These are phyloP conservation scores for Botrytis galanthina DNA, from an alignment of 2,329 filamentous ascomycete species.

Conservation along the genomic window DNA sequence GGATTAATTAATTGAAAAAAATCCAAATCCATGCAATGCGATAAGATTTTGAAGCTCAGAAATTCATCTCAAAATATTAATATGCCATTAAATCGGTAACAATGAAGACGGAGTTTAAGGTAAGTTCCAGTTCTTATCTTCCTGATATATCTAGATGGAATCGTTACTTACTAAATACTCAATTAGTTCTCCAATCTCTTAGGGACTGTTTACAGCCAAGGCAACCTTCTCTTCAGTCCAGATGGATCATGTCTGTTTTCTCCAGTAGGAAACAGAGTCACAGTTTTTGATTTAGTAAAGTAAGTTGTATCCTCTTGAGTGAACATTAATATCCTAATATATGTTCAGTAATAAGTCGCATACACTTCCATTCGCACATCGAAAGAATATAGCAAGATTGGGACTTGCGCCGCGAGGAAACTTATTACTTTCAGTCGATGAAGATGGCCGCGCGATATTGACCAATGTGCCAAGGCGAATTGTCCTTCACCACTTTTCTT, in stretches of 20 bases:
- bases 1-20: conserved; percentile 21
- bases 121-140: conserved; percentile 41
- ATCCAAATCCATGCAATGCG: conserved; percentile 14
- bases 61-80: conserved; percentile 18
- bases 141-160: not conserved
- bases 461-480: conserved; percentile 86
- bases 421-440: conserved; percentile 87
- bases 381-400: conserved; percentile 86
- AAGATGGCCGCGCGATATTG: conserved; percentile 89
- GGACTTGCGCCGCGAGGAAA: conserved; percentile 89
- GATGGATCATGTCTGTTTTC: conserved; percentile 96
- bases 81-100: conserved; percentile 41
- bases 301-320: conserved; percentile 40
- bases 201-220: conserved; percentile 96
- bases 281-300: conserved; percentile 96
- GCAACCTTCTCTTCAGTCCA: conserved; percentile 93
- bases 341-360: conserved; percentile 73
- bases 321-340: not conserved
- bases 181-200: conserved; percentile 92
- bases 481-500: conserved; percentile 92
- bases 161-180: conserved; percentile 32
- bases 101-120: conserved; percentile 99
- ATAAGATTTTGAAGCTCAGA: conserved; percentile 19
- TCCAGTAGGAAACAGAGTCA: conserved; percentile 92
- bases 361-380: conserved; percentile 85